These are phyloP conservation scores for Miscanthus sacchariflorus DNA, from an alignment of 202 grass and related monocot species.

Conservation along the genomic window DNA sequence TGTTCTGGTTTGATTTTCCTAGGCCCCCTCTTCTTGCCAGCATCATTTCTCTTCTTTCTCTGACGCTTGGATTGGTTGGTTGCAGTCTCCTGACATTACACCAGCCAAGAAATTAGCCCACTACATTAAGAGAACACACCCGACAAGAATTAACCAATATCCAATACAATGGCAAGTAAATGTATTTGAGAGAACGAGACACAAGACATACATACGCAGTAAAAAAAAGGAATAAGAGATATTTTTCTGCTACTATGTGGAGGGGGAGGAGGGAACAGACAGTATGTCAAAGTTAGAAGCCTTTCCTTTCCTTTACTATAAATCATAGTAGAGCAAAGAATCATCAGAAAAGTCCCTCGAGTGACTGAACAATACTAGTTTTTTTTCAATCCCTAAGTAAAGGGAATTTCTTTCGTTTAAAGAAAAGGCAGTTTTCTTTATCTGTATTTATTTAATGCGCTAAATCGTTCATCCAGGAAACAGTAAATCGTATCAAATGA, in stretches of 20 bases:
- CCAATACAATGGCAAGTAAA: background rate
- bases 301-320: background rate
- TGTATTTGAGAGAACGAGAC: background rate
- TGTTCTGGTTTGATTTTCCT: background rate
- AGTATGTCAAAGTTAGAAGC: background rate
- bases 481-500: background rate
- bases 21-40: conserved; percentile 24
- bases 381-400: background rate
- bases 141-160: background rate
- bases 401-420: background rate
- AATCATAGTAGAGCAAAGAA: background rate
- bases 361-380: background rate
- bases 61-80: conserved; percentile 15
- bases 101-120: background rate
- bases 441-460: background rate
- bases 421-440: background rate
- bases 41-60: conserved; percentile 2
- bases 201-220: background rate
- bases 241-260: background rate
- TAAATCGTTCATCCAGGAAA: background rate
- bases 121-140: background rate
- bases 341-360: background rate
- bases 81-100: background rate
- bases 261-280: background rate
- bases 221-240: background rate